A percentile compares a stretch with the other conserved stretches of the same genome.
Conservation (phyloP, 768 basidiomycete genomes). For the Dioszegia crocea region DNA sequence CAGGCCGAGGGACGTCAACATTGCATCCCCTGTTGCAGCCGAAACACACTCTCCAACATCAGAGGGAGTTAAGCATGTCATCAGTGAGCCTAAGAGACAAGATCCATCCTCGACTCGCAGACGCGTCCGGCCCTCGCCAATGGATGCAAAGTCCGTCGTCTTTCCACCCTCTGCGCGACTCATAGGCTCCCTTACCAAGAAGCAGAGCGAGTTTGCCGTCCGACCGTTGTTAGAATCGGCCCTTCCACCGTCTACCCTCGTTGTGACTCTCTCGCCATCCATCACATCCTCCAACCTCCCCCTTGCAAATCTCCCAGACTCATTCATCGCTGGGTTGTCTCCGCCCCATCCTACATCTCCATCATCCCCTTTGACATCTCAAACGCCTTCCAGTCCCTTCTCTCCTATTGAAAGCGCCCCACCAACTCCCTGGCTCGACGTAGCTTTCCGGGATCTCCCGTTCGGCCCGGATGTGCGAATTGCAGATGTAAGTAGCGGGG, state of each 20-base stretch:
- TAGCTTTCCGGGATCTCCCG: conserved; percentile 21
- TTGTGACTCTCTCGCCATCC: not conserved
- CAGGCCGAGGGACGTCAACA: no score
- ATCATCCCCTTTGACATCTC: not conserved
- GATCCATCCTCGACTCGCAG: no score
- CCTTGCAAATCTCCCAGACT: not conserved
- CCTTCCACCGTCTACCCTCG: not conserved
- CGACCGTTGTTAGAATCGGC: no score
- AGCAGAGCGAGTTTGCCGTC: no score
- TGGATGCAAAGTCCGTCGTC: no score
- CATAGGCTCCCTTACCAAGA: no score
- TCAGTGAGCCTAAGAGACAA: no score
- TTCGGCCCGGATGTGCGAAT: conserved; percentile 14
- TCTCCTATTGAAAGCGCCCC: not conserved
- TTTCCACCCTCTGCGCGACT: no score
- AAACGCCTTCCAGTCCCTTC: not conserved
- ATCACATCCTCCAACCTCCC: not conserved
- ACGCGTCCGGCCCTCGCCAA: no score
- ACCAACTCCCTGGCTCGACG: conserved; percentile 11
- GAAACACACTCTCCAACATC: no score
- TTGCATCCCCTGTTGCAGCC: no score
- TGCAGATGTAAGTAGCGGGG: conserved; percentile 5
- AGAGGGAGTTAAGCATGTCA: no score
- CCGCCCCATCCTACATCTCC: not conserved
- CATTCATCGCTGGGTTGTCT: not conserved